Percentiles rank a stretch among this genome's conserved stretches.
Evolutionary conservation across 805 yeast species (phyloP).

Genomic region (Tetrapisispora taiwanensis): DNA sequence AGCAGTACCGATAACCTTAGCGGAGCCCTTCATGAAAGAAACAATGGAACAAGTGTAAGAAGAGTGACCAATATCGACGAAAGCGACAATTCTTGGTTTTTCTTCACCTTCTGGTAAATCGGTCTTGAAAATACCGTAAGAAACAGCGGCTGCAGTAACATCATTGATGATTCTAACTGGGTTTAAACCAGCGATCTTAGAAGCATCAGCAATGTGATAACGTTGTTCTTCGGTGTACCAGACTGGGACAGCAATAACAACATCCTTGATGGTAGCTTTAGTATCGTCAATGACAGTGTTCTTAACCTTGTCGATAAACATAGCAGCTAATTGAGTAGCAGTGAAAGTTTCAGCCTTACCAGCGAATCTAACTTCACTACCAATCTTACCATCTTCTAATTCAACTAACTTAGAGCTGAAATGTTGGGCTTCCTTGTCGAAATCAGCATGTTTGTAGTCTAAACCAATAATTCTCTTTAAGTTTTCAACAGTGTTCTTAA

Average conservation of each 20-base stretch:
- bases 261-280: conserved; percentile 65
- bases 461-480: conserved; percentile 87
- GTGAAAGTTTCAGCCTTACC: conserved; percentile 72
- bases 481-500: conserved; percentile 91
- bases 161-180: conserved; percentile 97
- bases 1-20: conserved; percentile 82
- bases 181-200: conserved; percentile 87
- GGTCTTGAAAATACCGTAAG: conserved; percentile 95
- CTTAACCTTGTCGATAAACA: conserved; percentile 88
- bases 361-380: conserved; percentile 74
- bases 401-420: conserved; percentile 63
- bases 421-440: conserved; percentile 60
- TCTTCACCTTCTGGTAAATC: conserved; percentile 78
- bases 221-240: conserved; percentile 97
- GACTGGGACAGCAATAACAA: conserved; percentile 87
- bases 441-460: conserved; percentile 53
- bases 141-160: conserved; percentile 96
- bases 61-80: conserved; percentile 94
- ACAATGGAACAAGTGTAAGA: conserved; percentile 83
- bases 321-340: conserved; percentile 83
- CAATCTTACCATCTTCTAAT: conserved; percentile 59
- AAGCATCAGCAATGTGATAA: conserved; percentile 91
- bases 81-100: conserved; percentile 78
- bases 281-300: conserved; percentile 69
- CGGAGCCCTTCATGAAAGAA: conserved; percentile 89